phyloP scores from a whole-genome alignment of 805 yeast species.

The Lipomyces orientalis region DNA sequence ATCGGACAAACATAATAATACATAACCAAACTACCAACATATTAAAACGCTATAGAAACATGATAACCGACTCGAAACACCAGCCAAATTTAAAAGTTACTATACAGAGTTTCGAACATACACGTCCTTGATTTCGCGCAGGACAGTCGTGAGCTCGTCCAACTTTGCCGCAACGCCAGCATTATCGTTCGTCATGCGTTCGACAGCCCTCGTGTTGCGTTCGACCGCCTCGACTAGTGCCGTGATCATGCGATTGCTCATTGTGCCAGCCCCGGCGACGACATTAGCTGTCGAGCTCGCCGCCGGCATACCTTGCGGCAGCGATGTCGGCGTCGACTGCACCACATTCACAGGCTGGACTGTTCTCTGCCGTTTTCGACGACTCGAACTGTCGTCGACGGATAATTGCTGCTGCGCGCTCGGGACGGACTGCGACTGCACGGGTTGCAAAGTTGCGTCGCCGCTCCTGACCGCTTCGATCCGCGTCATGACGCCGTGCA shows the following conservation, averaged over 20 bases:
- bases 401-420: conserved; percentile 1
- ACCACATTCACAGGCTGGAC: conserved; percentile 1
- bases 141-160: conserved; percentile 16
- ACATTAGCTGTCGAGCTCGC: conserved; percentile 13
- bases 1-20: background rate
- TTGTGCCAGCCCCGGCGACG: conserved; percentile 34
- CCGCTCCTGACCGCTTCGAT: conserved; percentile 16
- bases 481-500: conserved; percentile 32
- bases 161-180: conserved; percentile 18
- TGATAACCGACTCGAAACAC: background rate
- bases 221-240: conserved; percentile 26
- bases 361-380: background rate
- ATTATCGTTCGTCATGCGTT: conserved; percentile 13
- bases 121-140: conserved; percentile 22
- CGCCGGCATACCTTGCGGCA: background rate
- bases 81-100: background rate
- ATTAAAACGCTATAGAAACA: background rate
- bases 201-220: conserved; percentile 26
- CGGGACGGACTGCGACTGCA: conserved; percentile 5
- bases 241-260: conserved; percentile 17
- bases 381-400: background rate
- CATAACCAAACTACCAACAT: background rate
- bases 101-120: conserved; percentile 10
- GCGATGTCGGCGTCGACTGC: background rate
- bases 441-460: conserved; percentile 1